Conservation (phyloP, 2,329 filamentous ascomycete species). For the Dothidotthia symphoricarpi region DNA sequence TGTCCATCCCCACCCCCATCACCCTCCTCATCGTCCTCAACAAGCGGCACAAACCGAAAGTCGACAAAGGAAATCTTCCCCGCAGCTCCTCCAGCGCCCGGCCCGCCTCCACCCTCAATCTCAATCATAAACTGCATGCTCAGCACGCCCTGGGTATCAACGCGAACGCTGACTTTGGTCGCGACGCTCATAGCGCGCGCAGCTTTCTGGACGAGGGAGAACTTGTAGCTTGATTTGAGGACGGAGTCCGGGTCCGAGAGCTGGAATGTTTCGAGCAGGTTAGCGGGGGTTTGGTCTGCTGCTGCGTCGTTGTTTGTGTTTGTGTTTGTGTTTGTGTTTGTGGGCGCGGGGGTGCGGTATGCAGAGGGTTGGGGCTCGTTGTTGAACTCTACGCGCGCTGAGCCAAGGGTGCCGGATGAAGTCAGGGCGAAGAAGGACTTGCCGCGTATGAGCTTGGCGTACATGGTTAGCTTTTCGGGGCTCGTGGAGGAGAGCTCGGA, state of each 20-base stretch:
- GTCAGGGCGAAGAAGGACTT: constrained; percentile 72
- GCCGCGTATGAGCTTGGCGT: constrained; percentile 25
- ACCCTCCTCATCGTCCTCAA: constrained; percentile 52
- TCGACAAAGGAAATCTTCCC: constrained; percentile 71
- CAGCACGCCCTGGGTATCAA: constrained; percentile 84
- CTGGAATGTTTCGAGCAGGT: constrained; percentile 70
- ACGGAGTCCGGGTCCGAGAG: constrained; percentile 45
- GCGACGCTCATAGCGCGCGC: constrained; percentile 89
- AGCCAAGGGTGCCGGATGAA: constrained; percentile 60
- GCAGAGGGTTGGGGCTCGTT: constrained; percentile 36
- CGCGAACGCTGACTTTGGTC: constrained; percentile 86
- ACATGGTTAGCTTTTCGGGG: constrained; percentile 69
- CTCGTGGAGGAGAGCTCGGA: constrained; percentile 66
- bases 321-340: constrained; percentile 13
- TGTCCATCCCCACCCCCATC: constrained; percentile 16
- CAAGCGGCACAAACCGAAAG: constrained; percentile 76
- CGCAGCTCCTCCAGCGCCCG: constrained; percentile 19
- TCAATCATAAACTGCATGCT: constrained; percentile 97
- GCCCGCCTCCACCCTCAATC: constrained; percentile 53
- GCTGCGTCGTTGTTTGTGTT: constrained; percentile 4
- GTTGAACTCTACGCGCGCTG: constrained; percentile 60
- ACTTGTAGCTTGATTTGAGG: constrained; percentile 70
- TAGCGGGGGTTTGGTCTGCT: constrained; percentile 8
- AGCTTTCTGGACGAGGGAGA: constrained; percentile 80
- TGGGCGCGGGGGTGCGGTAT: constrained; percentile 14